Evolutionary conservation across 371 early-diverging fungal species (phyloP), one percentile per base, ranked within the genome.

Genomic region (Umbelopsis sp.): DNA sequence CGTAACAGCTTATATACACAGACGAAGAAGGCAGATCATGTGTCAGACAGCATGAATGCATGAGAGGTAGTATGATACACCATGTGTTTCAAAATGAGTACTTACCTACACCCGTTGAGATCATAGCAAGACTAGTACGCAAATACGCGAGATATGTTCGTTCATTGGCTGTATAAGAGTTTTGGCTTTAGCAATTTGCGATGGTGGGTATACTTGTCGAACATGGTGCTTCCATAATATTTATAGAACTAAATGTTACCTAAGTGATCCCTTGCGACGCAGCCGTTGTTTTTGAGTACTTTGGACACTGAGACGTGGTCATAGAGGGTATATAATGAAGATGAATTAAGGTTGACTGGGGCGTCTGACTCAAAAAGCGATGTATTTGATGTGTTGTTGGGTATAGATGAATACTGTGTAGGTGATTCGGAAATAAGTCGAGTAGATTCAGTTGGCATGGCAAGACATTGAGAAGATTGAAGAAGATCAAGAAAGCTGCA

Each of bases 71-170:
- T 41, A 12, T 41, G 41, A 41, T 41, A 7, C 7, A 41, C 12
- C 14, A 35, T 57, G 16, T 35, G 14, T 16, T 18, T 11, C 22
- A 32, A 5, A 35, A 57, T 37, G 10, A 32, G 16, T n/a, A 16
- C 57, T 57, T n/a, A 57, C 57, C 57, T 16, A 57, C 37, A 16
- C 57, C 57, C 18, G 57, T 57, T 24, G 57, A 57, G 1, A 57
- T 57, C 16, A 32, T 57, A 35, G 57, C 57, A 4, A 57, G 35
- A 14, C 57, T 57, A 0, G 57, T 57, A 12, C 57, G 57, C n/a
- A 57, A 11, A n/a, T 57, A 57, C 12, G 57, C 57, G 4, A 57
- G 35, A 14, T 25, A 57, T 35, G 57, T 57, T 18, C 57, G 57
- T 57, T 57, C 57, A 18, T 57, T 57, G 29, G 57, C 57, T 57